Evolutionary conservation across 441 rosid genomes (phyloP).

Genomic region (Populus hybrid): DNA sequence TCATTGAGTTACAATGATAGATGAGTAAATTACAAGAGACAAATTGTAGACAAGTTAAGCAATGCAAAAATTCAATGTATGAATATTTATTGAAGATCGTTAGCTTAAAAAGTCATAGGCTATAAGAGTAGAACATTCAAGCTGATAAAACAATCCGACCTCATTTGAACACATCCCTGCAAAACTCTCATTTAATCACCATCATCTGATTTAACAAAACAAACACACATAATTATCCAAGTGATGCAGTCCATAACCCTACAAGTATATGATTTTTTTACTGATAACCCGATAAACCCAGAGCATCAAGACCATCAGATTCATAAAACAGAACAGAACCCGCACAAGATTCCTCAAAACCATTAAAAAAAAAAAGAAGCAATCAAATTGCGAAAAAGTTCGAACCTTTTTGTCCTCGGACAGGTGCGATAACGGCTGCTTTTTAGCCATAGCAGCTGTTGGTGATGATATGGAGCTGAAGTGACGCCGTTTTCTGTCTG

Average conservation of each 20-base stretch:
- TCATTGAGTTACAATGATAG: not conserved
- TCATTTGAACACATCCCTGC: not conserved
- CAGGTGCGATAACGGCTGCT: constrained; percentile 58
- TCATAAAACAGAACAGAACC: not conserved
- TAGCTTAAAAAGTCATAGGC: not conserved
- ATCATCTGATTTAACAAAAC: not conserved
- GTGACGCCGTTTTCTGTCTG: constrained; percentile 87
- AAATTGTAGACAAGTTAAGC: not conserved
- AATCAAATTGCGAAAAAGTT: not conserved
- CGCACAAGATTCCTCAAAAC: not conserved
- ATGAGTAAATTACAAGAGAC: not conserved
- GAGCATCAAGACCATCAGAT: not conserved
- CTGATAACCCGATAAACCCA: not conserved
- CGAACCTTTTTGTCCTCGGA: constrained; percentile 86
- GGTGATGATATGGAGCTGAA: constrained; percentile 81
- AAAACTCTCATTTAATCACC: not conserved
- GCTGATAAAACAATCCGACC: not conserved
- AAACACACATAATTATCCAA: not conserved
- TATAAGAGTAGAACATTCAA: not conserved
- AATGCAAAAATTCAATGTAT: not conserved
- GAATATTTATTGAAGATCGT: not conserved
- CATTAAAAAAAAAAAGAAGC: not conserved
- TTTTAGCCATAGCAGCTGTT: constrained; percentile 64
- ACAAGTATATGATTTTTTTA: not conserved
- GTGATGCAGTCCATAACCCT: not conserved